Evolutionary conservation across 257 asterid species (phyloP).

Genomic region (Scutellaria baicalensis): DNA sequence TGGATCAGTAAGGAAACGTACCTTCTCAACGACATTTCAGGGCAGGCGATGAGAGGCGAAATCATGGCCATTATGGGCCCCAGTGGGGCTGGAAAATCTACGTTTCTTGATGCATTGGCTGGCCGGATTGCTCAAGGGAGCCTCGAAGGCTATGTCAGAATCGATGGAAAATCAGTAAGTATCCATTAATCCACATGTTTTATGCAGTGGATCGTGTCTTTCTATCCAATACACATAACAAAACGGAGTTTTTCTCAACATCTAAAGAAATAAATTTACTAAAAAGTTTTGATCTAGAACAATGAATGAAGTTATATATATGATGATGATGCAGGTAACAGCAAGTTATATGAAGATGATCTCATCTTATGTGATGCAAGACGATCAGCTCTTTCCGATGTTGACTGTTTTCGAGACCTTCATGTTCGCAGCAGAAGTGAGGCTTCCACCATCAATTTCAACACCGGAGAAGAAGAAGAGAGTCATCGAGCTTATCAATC

Average conservation of each 20-base stretch:
- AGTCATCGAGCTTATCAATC: slow-evolving; percentile 64
- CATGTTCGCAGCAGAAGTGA: slow-evolving; percentile 84
- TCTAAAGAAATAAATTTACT: neutral
- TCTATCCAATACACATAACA: too few relatives aligned
- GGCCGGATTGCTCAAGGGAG: slow-evolving; percentile 86
- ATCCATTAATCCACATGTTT: too few relatives aligned
- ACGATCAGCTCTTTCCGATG: slow-evolving; percentile 89
- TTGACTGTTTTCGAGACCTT: slow-evolving; percentile 76
- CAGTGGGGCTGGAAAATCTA: slow-evolving; percentile 89
- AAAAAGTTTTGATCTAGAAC: neutral
- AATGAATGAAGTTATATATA: too few relatives aligned
- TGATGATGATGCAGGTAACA: slow-evolving; percentile 56
- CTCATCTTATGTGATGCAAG: slow-evolving; percentile 91
- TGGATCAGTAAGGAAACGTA: slow-evolving; percentile 67
- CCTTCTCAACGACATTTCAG: slow-evolving; percentile 73
- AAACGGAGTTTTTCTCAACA: too few relatives aligned
- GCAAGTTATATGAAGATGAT: slow-evolving; percentile 89
- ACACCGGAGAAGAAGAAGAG: slow-evolving; percentile 64
- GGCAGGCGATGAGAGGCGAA: slow-evolving; percentile 75
- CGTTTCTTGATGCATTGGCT: slow-evolving; percentile 83
- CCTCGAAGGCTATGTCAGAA: slow-evolving; percentile 72
- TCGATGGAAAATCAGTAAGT: slow-evolving; percentile 77
- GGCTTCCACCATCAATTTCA: slow-evolving; percentile 81
- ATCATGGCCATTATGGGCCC: slow-evolving; percentile 89
- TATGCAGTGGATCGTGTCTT: too few relatives aligned